A percentile compares a stretch with the other conserved stretches of the same genome.
These are phyloP conservation scores for Zygoascus biomembranicola DNA, from an alignment of 805 yeast genomes.

Conservation along the genomic window DNA sequence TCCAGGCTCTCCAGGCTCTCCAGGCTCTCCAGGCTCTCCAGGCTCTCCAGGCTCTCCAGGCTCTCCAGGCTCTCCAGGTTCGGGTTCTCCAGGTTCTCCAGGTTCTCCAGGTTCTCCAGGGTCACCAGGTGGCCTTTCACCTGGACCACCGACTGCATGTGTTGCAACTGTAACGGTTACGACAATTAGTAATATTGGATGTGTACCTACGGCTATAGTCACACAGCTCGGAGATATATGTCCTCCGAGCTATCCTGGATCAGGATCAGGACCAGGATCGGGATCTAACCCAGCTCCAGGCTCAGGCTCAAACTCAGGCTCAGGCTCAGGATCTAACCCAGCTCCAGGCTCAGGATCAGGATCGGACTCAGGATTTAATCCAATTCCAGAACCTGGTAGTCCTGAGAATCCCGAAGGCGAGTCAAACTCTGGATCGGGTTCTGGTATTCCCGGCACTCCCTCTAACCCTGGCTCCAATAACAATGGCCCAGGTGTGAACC, in stretches of 20 bases:
- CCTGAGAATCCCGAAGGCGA: not conserved
- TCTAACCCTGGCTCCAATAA: not conserved
- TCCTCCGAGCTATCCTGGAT: not conserved
- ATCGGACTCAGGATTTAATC: not conserved
- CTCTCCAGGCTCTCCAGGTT: not conserved
- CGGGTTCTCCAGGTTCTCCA: not conserved
- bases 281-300: not conserved
- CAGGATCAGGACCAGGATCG: not conserved
- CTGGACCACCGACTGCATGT: conserved; percentile 4
- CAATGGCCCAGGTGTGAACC: not conserved
- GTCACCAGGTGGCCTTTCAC: not conserved
- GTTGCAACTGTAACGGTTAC: conserved; percentile 5
- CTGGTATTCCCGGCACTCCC: not conserved
- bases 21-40: not conserved
- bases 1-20: not conserved
- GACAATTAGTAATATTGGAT: conserved; percentile 1
- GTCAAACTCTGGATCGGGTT: not conserved
- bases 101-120: not conserved
- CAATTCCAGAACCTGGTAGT: not conserved
- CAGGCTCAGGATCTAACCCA: conserved; percentile 3
- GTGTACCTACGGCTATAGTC: conserved; percentile 6
- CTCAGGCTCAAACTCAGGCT: not conserved
- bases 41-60: conserved; percentile 1
- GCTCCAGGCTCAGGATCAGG: conserved; percentile 4
- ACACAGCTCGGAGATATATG: conserved; percentile 4